Evolutionary conservation across 208 protist genomes (phyloP).

Genomic region (Porcisia deanei): DNA sequence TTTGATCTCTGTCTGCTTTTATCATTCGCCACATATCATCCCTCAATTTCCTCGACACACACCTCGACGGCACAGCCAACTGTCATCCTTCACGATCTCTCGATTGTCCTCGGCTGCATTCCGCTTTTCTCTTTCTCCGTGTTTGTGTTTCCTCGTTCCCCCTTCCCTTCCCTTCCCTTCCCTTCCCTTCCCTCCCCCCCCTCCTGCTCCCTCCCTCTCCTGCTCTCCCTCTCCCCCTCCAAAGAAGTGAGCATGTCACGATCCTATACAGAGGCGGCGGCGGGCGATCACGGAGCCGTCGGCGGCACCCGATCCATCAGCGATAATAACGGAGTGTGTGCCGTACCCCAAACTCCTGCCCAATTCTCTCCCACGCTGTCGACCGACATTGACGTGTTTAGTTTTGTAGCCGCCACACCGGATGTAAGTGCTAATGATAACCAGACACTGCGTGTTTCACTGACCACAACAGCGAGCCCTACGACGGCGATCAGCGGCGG

Average conservation of each 20-base stretch:
- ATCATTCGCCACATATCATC: not conserved
- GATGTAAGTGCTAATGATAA: constrained; percentile 14
- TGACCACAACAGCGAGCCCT: not conserved
- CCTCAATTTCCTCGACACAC: not conserved
- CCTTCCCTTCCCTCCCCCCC: too few relatives aligned
- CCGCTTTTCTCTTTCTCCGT: not conserved
- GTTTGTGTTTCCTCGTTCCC: not conserved
- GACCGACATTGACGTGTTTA: not conserved
- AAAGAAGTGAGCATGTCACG: constrained; percentile 3
- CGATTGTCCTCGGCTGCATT: not conserved
- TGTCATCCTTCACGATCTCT: too few relatives aligned
- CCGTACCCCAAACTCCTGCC: not conserved
- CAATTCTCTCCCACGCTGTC: not conserved
- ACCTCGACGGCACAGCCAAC: not conserved
- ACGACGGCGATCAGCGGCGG: not conserved
- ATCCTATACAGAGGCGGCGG: not conserved
- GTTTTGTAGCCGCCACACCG: constrained; percentile 9
- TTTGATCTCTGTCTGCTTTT: not conserved
- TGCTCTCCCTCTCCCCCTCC: too few relatives aligned
- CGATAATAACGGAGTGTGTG: not conserved
- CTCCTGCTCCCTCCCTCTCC: too few relatives aligned
- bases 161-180: not conserved
- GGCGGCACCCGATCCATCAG: not conserved
- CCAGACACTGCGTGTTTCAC: not conserved
- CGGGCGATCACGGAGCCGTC: not conserved